Evolutionary conservation across 129 eudicot genomes (phyloP).

Genomic region (Arctium lappa): DNA sequence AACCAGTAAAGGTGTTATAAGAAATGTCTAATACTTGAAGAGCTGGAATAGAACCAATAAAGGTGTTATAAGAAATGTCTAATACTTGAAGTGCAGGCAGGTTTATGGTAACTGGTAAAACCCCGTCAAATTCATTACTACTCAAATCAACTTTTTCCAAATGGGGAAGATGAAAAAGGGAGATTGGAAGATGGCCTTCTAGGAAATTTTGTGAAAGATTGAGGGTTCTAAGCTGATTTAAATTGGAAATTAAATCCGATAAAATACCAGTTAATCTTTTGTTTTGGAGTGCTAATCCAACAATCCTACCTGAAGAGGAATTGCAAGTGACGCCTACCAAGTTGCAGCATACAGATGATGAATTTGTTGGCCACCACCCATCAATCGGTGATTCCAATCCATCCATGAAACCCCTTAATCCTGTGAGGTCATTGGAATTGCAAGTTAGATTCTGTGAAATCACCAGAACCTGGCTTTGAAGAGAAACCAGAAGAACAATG

Average conservation of each 20-base stretch:
- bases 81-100: slow-evolving; percentile 47
- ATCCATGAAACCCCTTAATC: slow-evolving; percentile 29
- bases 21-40: slow-evolving; percentile 55
- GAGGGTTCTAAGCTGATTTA: slow-evolving; percentile 50
- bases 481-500: slow-evolving; percentile 13
- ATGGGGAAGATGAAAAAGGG: slow-evolving; percentile 42
- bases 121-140: slow-evolving; percentile 43
- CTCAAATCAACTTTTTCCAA: slow-evolving; percentile 52
- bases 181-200: slow-evolving; percentile 43
- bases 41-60: slow-evolving; percentile 45
- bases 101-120: slow-evolving; percentile 37
- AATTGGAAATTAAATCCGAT: slow-evolving; percentile 42
- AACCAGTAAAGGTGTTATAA: too few relatives aligned
- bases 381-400: slow-evolving; percentile 26
- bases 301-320: slow-evolving; percentile 44
- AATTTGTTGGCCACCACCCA: slow-evolving; percentile 37
- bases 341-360: slow-evolving; percentile 41
- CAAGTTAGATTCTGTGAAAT: slow-evolving; percentile 40
- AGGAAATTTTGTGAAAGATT: slow-evolving; percentile 61
- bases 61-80: slow-evolving; percentile 44
- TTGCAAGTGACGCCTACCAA: slow-evolving; percentile 56
- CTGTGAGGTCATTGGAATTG: slow-evolving; percentile 36
- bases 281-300: slow-evolving; percentile 34
- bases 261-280: slow-evolving; percentile 44
- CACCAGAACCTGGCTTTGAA: slow-evolving; percentile 24